Percentiles rank a stretch among this genome's conserved stretches.
These are phyloP conservation scores for Ustilago shanxiensis DNA, from an alignment of 1,284 basidiomycete genomes.

Conservation along the genomic window DNA sequence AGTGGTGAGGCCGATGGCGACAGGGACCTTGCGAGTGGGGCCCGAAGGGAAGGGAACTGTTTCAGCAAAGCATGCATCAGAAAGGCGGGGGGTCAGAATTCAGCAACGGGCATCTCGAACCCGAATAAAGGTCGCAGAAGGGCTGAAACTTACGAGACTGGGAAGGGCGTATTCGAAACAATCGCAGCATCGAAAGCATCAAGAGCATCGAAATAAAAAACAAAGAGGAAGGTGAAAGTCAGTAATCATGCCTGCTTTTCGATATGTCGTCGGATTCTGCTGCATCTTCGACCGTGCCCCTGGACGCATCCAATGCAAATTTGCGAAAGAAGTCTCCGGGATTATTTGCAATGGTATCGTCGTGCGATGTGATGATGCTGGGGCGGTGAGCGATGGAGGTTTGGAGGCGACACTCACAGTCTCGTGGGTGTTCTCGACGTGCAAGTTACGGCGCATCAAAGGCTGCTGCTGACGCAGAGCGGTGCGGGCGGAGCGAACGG, in stretches of 20 bases:
- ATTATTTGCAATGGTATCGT: neutral
- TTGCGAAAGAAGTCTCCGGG: too few species aligned
- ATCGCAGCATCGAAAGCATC: neutral
- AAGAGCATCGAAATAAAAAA: neutral
- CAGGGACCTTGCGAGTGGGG: constrained; percentile 60
- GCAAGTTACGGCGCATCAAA: constrained; percentile 56
- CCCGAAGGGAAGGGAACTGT: constrained; percentile 67
- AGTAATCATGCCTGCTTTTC: neutral
- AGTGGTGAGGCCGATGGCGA: constrained; percentile 57
- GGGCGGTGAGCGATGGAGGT: neutral
- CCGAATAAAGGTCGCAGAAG: neutral
- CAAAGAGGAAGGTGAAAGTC: neutral
- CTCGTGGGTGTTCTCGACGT: constrained; percentile 69
- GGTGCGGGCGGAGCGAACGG: constrained; percentile 55
- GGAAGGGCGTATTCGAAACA: neutral
- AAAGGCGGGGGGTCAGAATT: neutral
- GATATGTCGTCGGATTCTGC: neutral
- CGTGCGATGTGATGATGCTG: neutral
- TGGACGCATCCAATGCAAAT: too few species aligned
- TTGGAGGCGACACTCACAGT: constrained; percentile 61
- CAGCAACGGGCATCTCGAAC: neutral
- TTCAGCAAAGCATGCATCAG: neutral
- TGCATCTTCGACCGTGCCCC: too few species aligned
- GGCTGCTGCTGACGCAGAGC: constrained; percentile 58
- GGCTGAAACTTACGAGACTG: constrained; percentile 25